phyloP scores from a whole-genome alignment of 441 rosid genomes.

The Populus hybrid region DNA sequence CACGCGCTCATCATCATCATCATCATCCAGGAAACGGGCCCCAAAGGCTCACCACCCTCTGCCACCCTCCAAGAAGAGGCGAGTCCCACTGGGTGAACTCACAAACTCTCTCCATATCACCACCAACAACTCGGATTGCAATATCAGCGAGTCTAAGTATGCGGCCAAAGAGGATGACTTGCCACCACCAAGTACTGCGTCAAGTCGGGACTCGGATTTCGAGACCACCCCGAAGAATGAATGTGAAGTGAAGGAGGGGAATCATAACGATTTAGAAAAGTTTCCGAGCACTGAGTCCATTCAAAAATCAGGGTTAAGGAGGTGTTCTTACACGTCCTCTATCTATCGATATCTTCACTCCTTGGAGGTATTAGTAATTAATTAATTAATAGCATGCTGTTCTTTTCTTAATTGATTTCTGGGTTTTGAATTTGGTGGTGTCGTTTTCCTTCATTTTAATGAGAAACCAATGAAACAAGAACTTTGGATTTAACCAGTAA shows the following conservation, averaged over 20 bases:
- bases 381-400: background rate
- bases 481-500: background rate
- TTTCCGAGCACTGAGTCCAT: conserved; percentile 12
- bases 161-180: background rate
- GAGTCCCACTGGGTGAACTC: conserved; percentile 42
- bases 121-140: background rate
- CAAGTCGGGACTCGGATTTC: conserved; percentile 4
- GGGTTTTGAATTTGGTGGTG: background rate
- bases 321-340: conserved; percentile 28
- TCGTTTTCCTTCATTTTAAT: conserved; percentile 3
- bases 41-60: conserved; percentile 1
- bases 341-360: conserved; percentile 37
- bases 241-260: conserved; percentile 13
- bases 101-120: conserved; percentile 2
- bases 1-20: conserved; percentile 24
- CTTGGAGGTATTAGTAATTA: conserved; percentile 33
- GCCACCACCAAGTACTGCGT: background rate
- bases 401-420: background rate
- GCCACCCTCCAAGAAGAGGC: conserved; percentile 23
- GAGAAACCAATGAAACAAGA: background rate
- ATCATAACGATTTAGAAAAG: background rate
- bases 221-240: conserved; percentile 12
- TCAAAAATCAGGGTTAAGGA: conserved; percentile 18
- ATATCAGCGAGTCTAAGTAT: background rate
- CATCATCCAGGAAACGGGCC: conserved; percentile 23